Evolutionary conservation across 768 basidiomycete genomes (phyloP).

Genomic region (Hydnomerulius pinastri): DNA sequence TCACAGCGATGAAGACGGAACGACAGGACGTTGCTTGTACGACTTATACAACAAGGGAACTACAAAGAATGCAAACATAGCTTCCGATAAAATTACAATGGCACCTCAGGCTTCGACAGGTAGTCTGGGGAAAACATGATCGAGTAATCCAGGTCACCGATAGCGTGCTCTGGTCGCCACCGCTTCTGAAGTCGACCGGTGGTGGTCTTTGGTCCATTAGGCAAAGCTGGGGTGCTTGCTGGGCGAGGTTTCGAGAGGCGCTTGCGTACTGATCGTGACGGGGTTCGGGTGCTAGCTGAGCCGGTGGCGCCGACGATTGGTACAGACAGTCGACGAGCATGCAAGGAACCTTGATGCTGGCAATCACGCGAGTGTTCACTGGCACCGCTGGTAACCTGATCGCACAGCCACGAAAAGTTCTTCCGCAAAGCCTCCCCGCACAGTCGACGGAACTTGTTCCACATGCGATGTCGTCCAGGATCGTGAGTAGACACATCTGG

Average conservation of each 20-base stretch:
- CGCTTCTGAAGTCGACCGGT: conserved; percentile 11
- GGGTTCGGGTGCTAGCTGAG: neutral
- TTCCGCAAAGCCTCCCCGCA: conserved; percentile 8
- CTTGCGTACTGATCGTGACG: neutral
- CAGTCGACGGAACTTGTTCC: neutral
- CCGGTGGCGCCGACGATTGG: conserved; percentile 18
- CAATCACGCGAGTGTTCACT: neutral
- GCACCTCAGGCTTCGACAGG: neutral
- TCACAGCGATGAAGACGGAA: conserved; percentile 5
- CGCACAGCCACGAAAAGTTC: conserved; percentile 11
- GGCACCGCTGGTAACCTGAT: neutral
- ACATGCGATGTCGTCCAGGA: neutral
- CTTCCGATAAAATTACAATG: neutral
- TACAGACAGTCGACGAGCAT: conserved; percentile 1
- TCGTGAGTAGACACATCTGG: neutral
- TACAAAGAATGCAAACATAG: neutral
- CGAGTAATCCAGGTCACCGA: conserved; percentile 1
- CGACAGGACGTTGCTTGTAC: too few species aligned
- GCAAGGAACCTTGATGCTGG: neutral
- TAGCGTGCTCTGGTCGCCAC: conserved; percentile 4
- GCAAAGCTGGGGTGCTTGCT: neutral
- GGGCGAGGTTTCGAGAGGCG: neutral
- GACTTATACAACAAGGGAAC: neutral
- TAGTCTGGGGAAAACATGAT: neutral
- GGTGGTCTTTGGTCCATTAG: neutral